Percentiles rank a stretch among this genome's conserved stretches.
Evolutionary conservation across 192 early-diverging fungal genomes (phyloP).

Genomic region (Rhizophlyctis rosea): DNA sequence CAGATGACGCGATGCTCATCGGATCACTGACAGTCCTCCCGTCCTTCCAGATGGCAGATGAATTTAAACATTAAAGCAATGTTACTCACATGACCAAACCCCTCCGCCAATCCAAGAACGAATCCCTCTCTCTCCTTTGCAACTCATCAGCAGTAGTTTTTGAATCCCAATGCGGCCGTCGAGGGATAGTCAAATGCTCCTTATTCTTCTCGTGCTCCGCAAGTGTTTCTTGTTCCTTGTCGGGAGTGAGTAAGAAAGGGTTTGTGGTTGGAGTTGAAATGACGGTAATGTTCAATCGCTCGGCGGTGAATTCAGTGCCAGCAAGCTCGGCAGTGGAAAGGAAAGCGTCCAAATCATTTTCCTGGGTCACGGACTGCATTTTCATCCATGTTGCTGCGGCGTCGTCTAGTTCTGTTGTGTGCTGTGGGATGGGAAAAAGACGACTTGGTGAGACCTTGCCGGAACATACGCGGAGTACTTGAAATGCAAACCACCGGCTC

Average conservation of each 20-base stretch:
- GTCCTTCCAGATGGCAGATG: too few species aligned
- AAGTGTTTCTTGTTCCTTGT: slow-evolving; percentile 76
- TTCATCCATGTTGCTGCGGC: slow-evolving; percentile 73
- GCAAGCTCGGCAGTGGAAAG: slow-evolving; percentile 91
- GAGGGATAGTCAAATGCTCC: slow-evolving; percentile 76
- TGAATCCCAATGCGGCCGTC: slow-evolving; percentile 81
- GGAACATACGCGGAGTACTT: neutral
- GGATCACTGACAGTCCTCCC: too few species aligned
- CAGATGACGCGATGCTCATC: too few species aligned
- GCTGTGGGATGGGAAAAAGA: slow-evolving; percentile 34
- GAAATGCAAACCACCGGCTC: neutral
- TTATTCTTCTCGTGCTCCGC: slow-evolving; percentile 73
- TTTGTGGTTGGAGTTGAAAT: slow-evolving; percentile 67
- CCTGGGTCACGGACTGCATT: slow-evolving; percentile 94
- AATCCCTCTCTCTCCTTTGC: slow-evolving; percentile 75
- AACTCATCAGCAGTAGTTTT: slow-evolving; percentile 78
- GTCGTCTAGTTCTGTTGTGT: slow-evolving; percentile 84
- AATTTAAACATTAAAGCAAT: slow-evolving; percentile 63
- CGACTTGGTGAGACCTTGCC: neutral
- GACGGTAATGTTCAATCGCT: slow-evolving; percentile 81
- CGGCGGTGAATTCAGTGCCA: slow-evolving; percentile 89
- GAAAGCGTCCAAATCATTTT: slow-evolving; percentile 96
- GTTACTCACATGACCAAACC: too few species aligned
- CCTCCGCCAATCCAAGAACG: slow-evolving; percentile 91
- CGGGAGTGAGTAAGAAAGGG: slow-evolving; percentile 75